Evolutionary conservation across 768 basidiomycete genomes (phyloP).

Genomic region (Tulasnella sp.): DNA sequence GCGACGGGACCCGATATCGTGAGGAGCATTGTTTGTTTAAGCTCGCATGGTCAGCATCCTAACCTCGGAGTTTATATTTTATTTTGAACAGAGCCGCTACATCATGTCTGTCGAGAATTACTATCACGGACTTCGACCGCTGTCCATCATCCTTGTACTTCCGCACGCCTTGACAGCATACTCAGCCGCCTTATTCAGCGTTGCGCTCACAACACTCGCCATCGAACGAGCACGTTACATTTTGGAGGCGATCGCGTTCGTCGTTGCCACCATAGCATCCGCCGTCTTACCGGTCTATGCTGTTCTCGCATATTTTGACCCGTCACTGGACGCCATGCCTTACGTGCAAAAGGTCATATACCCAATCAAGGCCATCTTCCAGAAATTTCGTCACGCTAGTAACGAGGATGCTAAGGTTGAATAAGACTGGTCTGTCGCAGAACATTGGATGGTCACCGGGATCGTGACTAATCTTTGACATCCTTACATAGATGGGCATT

Average conservation of each 20-base stretch:
- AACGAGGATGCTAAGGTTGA: no score
- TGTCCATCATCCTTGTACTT: conserved; percentile 8
- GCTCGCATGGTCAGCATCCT: not conserved
- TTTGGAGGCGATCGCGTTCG: not conserved
- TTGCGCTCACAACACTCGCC: not conserved
- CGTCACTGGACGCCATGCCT: no score
- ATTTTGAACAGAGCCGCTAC: not conserved
- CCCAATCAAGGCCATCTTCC: no score
- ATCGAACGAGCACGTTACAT: not conserved
- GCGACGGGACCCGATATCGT: conserved; percentile 12
- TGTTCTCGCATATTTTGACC: no score
- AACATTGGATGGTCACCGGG: no score
- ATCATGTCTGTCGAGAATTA: conserved; percentile 12
- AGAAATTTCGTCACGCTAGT: no score
- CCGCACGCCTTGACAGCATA: not conserved
- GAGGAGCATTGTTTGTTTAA: not conserved
- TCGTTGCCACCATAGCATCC: not conserved
- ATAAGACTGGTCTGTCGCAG: no score
- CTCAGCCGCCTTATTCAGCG: not conserved
- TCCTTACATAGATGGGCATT: no score
- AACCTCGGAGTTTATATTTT: no score
- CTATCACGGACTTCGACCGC: conserved; percentile 9
- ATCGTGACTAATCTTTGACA: no score
- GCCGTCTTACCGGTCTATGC: no score
- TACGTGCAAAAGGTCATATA: no score